Base-by-base conservation (phyloP, 257 asterid genomes). In the Capsicum chinense region DNA sequence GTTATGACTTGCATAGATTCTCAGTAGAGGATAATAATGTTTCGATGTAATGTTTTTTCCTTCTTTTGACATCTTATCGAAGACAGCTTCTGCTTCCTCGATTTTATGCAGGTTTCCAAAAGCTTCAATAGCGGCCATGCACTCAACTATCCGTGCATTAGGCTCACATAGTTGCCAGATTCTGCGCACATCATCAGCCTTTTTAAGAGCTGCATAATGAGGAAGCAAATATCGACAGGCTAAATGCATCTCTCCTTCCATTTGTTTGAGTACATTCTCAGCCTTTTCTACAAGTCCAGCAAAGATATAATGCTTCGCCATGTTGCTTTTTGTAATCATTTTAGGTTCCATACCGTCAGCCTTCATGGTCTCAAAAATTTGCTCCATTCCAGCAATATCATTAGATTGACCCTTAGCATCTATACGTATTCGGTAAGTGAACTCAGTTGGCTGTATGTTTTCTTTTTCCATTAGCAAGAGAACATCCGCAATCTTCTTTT, bases 1-100 rank as follows among this genome's bases (percentile, higher is more conserved):
- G 84, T 90, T 86, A 44, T 93, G 56, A 64, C 90, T 79, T 4
- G 94, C 91, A 21, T 95, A 95, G 19, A 92, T 93, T 66, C 85
- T 87, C 69, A 95, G 83, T 17, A 95, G 83, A 52, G 85, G 84
- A 9, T 83, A 76, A 79, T 86, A 93, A 44, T 89, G 91, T 85
- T 68, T 87, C 0, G 92, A 35, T 39, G 91, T 67, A 14, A 91
- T 89, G 64, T 58, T 88, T 54, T 54, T 85, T 79, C 86, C 71
- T 83, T 56, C 87, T 74, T 89, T 81, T 59, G 84, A 52, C 93
- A 89, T 70, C 67, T 35, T 83, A 1, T 92, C 86, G 33, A 92
- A 95, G 16, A 89, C 92, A 35, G 85, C 92, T 88, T 95, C 98
- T 1, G 99, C 97, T 9, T 93, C 91, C 60, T 93, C 94, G 10